phyloP scores from a whole-genome alignment of 2,329 filamentous ascomycete species.

The Alternaria infectoria region DNA sequence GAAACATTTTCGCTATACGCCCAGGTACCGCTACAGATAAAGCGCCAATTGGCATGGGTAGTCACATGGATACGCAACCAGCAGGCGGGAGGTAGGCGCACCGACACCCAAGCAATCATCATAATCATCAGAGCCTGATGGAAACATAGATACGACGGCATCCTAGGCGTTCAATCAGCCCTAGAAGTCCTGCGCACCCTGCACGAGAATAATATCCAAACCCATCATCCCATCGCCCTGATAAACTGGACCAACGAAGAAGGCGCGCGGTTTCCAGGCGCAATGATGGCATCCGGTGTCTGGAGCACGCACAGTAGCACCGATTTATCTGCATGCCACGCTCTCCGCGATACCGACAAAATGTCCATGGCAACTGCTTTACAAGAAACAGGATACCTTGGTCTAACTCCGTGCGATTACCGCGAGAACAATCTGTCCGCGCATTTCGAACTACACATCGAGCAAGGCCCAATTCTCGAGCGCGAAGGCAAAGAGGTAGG shows the following conservation, averaged over 20 bases:
- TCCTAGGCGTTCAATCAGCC: constrained; percentile 72
- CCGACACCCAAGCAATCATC: fast-evolving
- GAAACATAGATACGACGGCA: constrained; percentile 69
- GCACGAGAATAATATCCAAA: constrained; percentile 40
- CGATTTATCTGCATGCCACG: constrained; percentile 34
- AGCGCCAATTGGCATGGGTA: constrained; percentile 49
- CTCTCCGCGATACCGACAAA: constrained; percentile 56
- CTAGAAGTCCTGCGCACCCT: constrained; percentile 48
- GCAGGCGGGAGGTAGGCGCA: constrained; percentile 31
- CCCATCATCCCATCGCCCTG: constrained; percentile 69
- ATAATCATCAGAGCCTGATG: not conserved
- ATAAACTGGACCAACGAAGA: constrained; percentile 85
- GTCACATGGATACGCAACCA: constrained; percentile 62
- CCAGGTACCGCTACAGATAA: constrained; percentile 53
- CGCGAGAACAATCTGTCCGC: constrained; percentile 68
- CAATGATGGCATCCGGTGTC: constrained; percentile 75
- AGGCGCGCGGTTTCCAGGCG: constrained; percentile 76
- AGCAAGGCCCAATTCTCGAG: constrained; percentile 78
- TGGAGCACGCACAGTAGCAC: constrained; percentile 65
- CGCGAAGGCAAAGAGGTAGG: constrained; percentile 65
- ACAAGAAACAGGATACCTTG: constrained; percentile 41
- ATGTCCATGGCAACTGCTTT: constrained; percentile 53
- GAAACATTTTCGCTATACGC: constrained; percentile 43
- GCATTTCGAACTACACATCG: constrained; percentile 83
- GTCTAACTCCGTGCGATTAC: constrained; percentile 59